Conservation (phyloP, 176 grass and related monocot species). For the Areca catechu region DNA sequence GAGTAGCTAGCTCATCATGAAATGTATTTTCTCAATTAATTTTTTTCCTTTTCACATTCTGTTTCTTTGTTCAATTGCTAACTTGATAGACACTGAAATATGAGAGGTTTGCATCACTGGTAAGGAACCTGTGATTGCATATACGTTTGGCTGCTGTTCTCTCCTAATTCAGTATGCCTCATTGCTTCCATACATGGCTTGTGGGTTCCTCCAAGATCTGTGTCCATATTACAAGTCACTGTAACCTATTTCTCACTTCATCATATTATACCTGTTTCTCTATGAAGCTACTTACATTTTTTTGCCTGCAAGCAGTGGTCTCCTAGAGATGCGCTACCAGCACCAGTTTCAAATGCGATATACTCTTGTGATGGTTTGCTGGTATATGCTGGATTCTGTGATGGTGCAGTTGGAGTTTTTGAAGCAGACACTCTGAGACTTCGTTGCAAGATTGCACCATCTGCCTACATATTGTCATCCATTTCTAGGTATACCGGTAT, state of each 20-base stretch:
- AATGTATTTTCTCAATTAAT: too few species aligned
- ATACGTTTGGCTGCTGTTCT: too few species aligned
- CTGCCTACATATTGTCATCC: conserved; percentile 72
- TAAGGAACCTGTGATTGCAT: too few species aligned
- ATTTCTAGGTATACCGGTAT: conserved; percentile 46
- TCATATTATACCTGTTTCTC: neutral
- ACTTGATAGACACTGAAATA: too few species aligned
- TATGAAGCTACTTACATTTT: conserved; percentile 11
- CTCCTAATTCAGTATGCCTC: too few species aligned
- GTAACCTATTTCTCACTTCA: conserved; percentile 1
- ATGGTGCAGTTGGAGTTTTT: conserved; percentile 96
- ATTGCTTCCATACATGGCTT: too few species aligned
- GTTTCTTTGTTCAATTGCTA: too few species aligned
- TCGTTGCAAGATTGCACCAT: conserved; percentile 71
- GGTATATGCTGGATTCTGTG: conserved; percentile 72
- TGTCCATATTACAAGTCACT: neutral
- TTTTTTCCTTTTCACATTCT: too few species aligned
- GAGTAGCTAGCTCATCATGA: too few species aligned
- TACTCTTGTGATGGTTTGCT: conserved; percentile 88
- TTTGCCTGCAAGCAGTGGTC: conserved; percentile 49
- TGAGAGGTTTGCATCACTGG: too few species aligned
- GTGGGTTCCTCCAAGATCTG: too few species aligned
- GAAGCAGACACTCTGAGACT: conserved; percentile 72
- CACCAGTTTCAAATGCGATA: conserved; percentile 91
- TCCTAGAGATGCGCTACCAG: conserved; percentile 65